A percentile compares a stretch with the other conserved stretches of the same genome.
Evolutionary conservation across 495 filamentous ascomycete genomes (phyloP).

Genomic region (Lasiosphaeris hirsuta): DNA sequence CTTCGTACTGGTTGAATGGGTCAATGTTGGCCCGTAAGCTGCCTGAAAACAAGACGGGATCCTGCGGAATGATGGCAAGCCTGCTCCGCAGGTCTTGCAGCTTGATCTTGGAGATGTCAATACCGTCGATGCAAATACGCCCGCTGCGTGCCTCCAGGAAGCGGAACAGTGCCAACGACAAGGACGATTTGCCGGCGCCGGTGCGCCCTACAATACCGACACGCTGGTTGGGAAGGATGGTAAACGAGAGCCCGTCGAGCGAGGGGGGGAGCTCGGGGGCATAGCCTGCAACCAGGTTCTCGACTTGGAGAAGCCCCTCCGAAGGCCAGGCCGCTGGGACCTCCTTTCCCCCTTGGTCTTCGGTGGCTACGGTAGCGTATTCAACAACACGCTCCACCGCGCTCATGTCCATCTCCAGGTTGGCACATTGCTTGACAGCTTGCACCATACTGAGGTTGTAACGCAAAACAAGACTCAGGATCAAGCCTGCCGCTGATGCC

Average conservation of each 20-base stretch:
- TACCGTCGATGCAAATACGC: constrained; percentile 45
- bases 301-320: constrained; percentile 38
- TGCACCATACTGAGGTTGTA: constrained; percentile 42
- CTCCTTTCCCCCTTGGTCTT: constrained; percentile 31
- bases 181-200: constrained; percentile 44
- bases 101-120: constrained; percentile 48
- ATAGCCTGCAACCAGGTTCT: constrained; percentile 40
- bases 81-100: constrained; percentile 47
- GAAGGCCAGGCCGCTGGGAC: constrained; percentile 45
- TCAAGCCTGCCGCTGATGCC: constrained; percentile 59
- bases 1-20: neutral
- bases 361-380: constrained; percentile 36
- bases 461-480: neutral
- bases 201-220: constrained; percentile 53
- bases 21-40: constrained; percentile 3
- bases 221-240: constrained; percentile 27
- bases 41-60: constrained; percentile 48
- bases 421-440: constrained; percentile 52
- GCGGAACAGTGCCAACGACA: constrained; percentile 47
- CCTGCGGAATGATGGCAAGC: constrained; percentile 53
- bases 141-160: constrained; percentile 46
- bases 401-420: constrained; percentile 42
- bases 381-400: constrained; percentile 40
- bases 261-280: constrained; percentile 35
- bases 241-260: neutral